Base-by-base conservation (phyloP, 164 flowering plant genomes). In the Stephania cephalantha region DNA sequence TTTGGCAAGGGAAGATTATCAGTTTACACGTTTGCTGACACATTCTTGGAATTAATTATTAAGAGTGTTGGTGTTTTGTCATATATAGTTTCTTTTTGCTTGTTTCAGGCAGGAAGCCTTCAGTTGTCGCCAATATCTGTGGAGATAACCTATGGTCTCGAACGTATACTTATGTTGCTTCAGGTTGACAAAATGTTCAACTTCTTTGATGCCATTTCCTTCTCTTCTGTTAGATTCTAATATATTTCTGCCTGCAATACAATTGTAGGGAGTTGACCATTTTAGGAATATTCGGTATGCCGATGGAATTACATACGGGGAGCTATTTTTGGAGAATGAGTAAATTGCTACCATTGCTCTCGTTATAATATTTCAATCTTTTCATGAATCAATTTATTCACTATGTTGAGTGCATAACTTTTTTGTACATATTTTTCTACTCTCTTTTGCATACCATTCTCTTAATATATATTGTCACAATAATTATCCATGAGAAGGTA, bases 91-190 rank as follows among this genome's bases (percentile, higher is more conserved):
- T 52, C 68, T 72, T 45, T 61, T 22, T 55, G 17, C 20, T 44
- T 46, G 66, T 69, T 77, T 74, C 77, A 95, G 99, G 96, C 97
- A 78, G 99, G 99, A 82, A 91, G 99, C 86, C 85, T 91, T 76
- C 98, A 69, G 42, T 81, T 95, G 83, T 79, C 81, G 69, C 99
- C 99, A 13, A 72, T 93, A 75, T 93, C 99, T 74, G 99, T 95
- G 81, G 99, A 95, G 85, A 95, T 95, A 71, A 95, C 99, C n/a
- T 95, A 95, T 84, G 99, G 99, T 73, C 97, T 95, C 83, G 99
- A 95, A 80, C 90, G 98, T 22, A 95, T 95, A 65, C 88, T 95
- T 50, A 95, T 95, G 99, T 83, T 85, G 75, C 99, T 95, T 81
- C 99, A 95, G 99, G 99, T 95, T 31, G 74, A 63, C 69, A 75